Conservation (phyloP, 345 rosid genomes). For the Eucalyptus coolabah region DNA sequence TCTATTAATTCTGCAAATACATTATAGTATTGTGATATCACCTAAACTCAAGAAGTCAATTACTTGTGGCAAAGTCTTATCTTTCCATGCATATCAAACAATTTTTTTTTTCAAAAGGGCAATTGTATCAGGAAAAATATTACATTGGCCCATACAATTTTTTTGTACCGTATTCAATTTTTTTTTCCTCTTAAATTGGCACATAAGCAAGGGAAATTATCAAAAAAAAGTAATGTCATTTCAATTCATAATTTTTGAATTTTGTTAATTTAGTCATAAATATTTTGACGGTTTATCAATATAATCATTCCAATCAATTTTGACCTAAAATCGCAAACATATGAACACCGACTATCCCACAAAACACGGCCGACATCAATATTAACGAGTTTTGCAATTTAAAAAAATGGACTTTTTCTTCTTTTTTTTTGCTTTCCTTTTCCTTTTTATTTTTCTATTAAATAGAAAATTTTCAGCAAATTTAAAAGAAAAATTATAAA, state of each 20-base stretch:
- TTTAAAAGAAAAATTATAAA: background rate
- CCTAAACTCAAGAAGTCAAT: too few relatives aligned
- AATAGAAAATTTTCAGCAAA: too few relatives aligned
- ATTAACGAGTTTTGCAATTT: too few relatives aligned
- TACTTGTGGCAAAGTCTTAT: too few relatives aligned
- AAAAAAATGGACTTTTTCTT: background rate
- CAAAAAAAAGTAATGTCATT: too few relatives aligned
- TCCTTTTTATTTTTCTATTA: background rate
- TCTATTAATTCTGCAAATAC: background rate
- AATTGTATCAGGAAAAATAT: background rate
- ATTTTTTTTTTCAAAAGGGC: background rate
- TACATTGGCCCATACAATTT: background rate
- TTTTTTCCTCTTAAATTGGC: too few relatives aligned
- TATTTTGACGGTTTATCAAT: rapidly evolving
- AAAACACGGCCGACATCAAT: rapidly evolving
- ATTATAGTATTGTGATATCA: too few relatives aligned
- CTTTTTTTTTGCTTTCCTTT: background rate
- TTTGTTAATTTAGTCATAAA: too few relatives aligned
- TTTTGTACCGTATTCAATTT: too few relatives aligned
- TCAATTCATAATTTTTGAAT: too few relatives aligned
- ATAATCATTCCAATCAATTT: too few relatives aligned
- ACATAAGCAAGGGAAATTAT: background rate
- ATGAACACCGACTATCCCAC: rapidly evolving
- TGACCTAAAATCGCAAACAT: too few relatives aligned
- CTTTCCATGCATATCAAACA: background rate